Percentiles rank a stretch among this genome's conserved stretches.
Conservation (phyloP, 2,329 filamentous ascomycete species). For the Stachybotrys echinatus region DNA sequence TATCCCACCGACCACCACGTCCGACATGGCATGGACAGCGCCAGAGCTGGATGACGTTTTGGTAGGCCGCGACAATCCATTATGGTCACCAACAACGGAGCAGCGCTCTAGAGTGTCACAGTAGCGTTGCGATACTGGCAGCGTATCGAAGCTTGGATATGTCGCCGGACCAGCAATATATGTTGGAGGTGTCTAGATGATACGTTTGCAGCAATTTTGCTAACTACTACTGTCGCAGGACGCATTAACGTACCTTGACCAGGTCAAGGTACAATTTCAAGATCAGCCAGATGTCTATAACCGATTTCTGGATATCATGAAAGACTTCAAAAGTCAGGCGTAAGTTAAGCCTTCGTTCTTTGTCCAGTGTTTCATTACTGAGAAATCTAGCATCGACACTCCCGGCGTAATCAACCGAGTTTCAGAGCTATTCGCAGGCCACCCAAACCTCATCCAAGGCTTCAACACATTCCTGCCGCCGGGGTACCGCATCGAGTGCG, state of each 20-base stretch:
- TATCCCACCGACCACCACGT: no score
- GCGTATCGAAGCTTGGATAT: not conserved
- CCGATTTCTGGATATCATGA: constrained; percentile 97
- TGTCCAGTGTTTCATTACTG: constrained; percentile 11
- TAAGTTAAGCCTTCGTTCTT: constrained; percentile 39
- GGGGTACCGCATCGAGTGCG: constrained; percentile 94
- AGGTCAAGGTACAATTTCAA: constrained; percentile 96
- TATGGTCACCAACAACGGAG: no score
- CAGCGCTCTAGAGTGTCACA: no score
- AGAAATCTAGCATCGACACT: constrained; percentile 71
- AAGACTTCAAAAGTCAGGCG: constrained; percentile 98
- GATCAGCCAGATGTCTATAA: constrained; percentile 98
- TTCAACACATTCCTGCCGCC: constrained; percentile 98
- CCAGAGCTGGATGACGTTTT: no score
- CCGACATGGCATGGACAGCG: no score
- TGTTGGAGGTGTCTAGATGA: no score
- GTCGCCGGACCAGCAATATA: not conserved
- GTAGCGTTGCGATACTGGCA: no score
- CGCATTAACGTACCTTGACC: constrained; percentile 92
- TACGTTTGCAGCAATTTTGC: no score
- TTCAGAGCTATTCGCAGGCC: constrained; percentile 90
- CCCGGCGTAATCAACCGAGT: constrained; percentile 96
- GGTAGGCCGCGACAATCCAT: no score
- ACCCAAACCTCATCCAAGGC: constrained; percentile 91
- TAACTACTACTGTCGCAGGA: constrained; percentile 31